Base-by-base conservation (phyloP, 1,284 basidiomycete species). In the Ceratorhiza oryzae-sativae region DNA sequence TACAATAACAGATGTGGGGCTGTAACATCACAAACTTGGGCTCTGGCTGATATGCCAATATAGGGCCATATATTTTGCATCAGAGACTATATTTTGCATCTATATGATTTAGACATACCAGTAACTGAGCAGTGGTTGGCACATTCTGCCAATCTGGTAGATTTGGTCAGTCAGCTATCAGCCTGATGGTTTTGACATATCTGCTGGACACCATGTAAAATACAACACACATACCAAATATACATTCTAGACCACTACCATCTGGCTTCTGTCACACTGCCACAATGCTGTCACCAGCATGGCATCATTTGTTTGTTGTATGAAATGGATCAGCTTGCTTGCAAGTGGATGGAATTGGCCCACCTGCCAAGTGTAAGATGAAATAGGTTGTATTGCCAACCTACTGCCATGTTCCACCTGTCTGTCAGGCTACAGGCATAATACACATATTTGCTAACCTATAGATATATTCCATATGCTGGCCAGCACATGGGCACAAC, bases 41-140 rank as follows among this genome's bases (percentile, higher is more conserved):
- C 32, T 34, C 32, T 8, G 30, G 30, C 55, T 36, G 55, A 36
- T 36, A 36, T 5, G 8, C 4, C 18, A 15, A 34, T 56, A 56
- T 56, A 56, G 4, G n/a, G 30, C 30, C 55, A n/a, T 56, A 56
- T 36, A 56, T 56, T 34, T 32, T n/a, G 51, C 51, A 55, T 34
- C 51, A 15, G 51, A 3, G 13, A 32, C 25, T 55, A 36, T 56
- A 36, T 56, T 20, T 6, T 34, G 8, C 30, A 23, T 39, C 55
- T 5, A 27, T 15, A 30, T 36, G 55, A 20, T 36, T 18, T 20
- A 9, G 18, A 4, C 30, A 36, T 56, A 36, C 18, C 53, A 36
- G 32, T 56, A 32, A 36, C 53, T 20, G 53, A 56, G 15, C 53
- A 56, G 53, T 56, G 53, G 18, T 32, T 36, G 15, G 53, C 3